These are phyloP conservation scores for Monilinia fructicola DNA, from an alignment of 2,329 filamentous ascomycete species.

Conservation along the genomic window DNA sequence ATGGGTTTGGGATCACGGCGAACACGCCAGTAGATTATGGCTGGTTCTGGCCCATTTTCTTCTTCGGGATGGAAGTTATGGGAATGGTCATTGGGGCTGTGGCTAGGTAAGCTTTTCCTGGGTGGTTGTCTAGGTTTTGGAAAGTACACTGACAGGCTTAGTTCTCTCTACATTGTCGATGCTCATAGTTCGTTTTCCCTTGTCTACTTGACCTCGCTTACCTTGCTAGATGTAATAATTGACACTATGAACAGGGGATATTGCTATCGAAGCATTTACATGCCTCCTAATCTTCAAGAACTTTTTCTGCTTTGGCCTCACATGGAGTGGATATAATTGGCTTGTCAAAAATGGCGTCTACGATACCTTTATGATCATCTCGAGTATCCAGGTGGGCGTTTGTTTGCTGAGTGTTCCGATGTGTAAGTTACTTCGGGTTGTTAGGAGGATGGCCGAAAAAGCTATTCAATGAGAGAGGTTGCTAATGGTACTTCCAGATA, in stretches of 20 bases:
- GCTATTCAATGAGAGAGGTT: neutral
- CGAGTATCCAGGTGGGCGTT: slow-evolving; percentile 73
- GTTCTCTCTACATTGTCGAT: slow-evolving; percentile 78
- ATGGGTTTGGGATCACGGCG: slow-evolving; percentile 77
- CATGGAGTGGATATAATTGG: slow-evolving; percentile 84
- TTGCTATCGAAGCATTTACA: slow-evolving; percentile 85
- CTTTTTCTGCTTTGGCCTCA: slow-evolving; percentile 83
- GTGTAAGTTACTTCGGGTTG: slow-evolving; percentile 58
- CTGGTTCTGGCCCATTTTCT: slow-evolving; percentile 70
- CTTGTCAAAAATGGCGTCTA: slow-evolving; percentile 64
- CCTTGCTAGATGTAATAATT: neutral
- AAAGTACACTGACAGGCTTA: slow-evolving; percentile 6
- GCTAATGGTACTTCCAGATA: slow-evolving; percentile 14
- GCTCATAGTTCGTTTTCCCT: slow-evolving; percentile 68
- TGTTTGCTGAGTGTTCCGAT: slow-evolving; percentile 74
- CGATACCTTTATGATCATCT: slow-evolving; percentile 65
- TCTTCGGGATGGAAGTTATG: slow-evolving; percentile 81
- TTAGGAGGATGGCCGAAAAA: neutral
- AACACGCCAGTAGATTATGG: slow-evolving; percentile 62
- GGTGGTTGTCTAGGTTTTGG: neutral
- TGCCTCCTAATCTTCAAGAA: slow-evolving; percentile 93
- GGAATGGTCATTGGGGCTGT: slow-evolving; percentile 93
- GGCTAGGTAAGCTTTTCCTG: slow-evolving; percentile 56
- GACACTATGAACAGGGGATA: slow-evolving; percentile 56
- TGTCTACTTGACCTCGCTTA: neutral